Conservation (phyloP, 2,329 filamentous ascomycete genomes). For the Colletotrichum lindemuthianum region DNA sequence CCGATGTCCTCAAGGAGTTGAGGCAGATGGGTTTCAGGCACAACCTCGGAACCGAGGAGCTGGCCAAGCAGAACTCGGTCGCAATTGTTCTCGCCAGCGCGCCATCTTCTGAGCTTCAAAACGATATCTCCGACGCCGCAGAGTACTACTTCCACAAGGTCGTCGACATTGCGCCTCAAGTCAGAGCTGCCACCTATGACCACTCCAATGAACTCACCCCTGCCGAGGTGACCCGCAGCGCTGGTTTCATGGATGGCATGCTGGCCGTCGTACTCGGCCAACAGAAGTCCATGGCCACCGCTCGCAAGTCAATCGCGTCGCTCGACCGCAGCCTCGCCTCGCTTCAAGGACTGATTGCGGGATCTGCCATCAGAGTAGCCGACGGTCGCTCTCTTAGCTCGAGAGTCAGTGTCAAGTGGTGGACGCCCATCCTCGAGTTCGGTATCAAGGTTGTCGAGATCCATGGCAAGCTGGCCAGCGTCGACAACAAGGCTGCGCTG, state of each 20-base stretch:
- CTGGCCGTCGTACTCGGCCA: slow-evolving; percentile 73
- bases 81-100: slow-evolving; percentile 72
- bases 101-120: slow-evolving; percentile 39
- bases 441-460: slow-evolving; percentile 70
- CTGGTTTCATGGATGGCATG: slow-evolving; percentile 88
- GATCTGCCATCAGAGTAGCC: slow-evolving; percentile 1
- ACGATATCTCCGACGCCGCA: slow-evolving; percentile 51
- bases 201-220: slow-evolving; percentile 88
- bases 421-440: slow-evolving; percentile 74
- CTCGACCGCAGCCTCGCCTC: slow-evolving; percentile 32
- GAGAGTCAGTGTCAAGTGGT: slow-evolving; percentile 61
- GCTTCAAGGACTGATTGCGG: slow-evolving; percentile 36
- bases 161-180: slow-evolving; percentile 76
- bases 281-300: slow-evolving; percentile 58
- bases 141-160: slow-evolving; percentile 84
- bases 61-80: slow-evolving; percentile 78
- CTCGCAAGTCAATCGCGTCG: slow-evolving; percentile 48
- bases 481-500: slow-evolving; percentile 57
- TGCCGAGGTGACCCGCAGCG: slow-evolving; percentile 80
- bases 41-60: slow-evolving; percentile 79
- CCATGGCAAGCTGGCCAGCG: slow-evolving; percentile 72
- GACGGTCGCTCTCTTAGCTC: slow-evolving; percentile 40
- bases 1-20: slow-evolving; percentile 84
- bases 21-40: slow-evolving; percentile 90
- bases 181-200: slow-evolving; percentile 73